Percentiles rank a stretch among this genome's conserved stretches.
These are phyloP conservation scores for Scedosporium aurantiacum DNA, from an alignment of 2,329 filamentous ascomycete genomes.

Conservation along the genomic window DNA sequence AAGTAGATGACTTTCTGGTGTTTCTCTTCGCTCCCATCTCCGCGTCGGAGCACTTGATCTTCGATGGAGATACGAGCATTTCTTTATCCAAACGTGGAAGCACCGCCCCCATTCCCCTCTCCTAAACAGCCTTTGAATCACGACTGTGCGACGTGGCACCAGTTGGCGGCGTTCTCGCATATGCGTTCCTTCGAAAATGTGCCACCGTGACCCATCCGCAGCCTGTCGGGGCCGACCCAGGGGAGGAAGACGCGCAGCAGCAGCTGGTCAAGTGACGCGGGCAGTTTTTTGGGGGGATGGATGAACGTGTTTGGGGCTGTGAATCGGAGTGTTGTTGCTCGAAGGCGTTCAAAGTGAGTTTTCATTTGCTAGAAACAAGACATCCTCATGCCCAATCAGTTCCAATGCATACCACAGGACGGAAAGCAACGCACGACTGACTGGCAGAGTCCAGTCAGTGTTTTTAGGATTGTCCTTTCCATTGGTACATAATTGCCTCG, in stretches of 20 bases:
- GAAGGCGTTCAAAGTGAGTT: not conserved
- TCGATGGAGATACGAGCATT: not conserved
- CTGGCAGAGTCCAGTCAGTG: not conserved
- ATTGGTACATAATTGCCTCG: not conserved
- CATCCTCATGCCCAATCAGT: not conserved
- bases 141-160: not conserved
- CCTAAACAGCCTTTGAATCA: not conserved
- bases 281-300: not conserved
- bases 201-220: not conserved
- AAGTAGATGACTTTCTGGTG: too few species aligned
- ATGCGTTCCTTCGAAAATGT: not conserved
- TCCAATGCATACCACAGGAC: not conserved
- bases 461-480: not conserved
- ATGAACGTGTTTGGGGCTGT: not conserved
- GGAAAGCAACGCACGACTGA: not conserved
- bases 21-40: too few species aligned
- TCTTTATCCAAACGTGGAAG: not conserved
- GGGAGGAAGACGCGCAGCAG: not conserved
- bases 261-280: not conserved
- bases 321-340: not conserved
- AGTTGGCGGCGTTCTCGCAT: not conserved
- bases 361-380: not conserved
- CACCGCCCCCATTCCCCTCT: not conserved
- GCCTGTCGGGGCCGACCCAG: not conserved
- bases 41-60: not conserved